Percentiles rank a stretch among this genome's conserved stretches.
phyloP scores from a whole-genome alignment of 108 stramenopile genomes.

The Nitzschia sp. region DNA sequence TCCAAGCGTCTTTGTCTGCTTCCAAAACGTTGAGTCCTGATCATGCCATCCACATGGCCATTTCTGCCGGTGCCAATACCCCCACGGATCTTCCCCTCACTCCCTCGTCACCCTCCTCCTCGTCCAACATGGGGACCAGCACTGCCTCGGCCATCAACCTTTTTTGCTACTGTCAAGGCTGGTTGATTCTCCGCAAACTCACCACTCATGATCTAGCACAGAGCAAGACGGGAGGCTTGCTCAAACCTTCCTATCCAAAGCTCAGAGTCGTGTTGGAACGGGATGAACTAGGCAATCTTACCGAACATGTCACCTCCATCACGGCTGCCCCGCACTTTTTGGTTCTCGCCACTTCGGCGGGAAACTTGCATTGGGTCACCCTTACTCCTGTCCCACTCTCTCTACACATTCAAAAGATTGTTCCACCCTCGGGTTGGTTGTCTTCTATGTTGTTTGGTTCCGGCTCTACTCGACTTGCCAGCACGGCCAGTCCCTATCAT shows the following conservation, averaged over 20 bases:
- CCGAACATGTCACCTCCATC: constrained; percentile 7
- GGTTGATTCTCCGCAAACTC: constrained; percentile 13
- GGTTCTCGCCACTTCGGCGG: constrained; percentile 29
- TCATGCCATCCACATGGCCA: constrained; percentile 7
- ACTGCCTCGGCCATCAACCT: constrained; percentile 13
- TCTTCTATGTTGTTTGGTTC: constrained; percentile 19
- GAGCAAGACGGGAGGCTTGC: background rate
- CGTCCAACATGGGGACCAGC: background rate
- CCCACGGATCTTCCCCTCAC: background rate
- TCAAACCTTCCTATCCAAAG: background rate
- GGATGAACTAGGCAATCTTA: background rate
- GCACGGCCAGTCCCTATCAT: background rate
- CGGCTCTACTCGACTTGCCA: background rate
- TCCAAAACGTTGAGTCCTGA: background rate
- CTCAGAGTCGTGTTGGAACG: constrained; percentile 4
- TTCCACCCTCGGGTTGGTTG: constrained; percentile 21
- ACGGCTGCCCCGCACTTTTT: constrained; percentile 24
- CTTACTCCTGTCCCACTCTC: constrained; percentile 32
- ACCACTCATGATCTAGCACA: constrained; percentile 4
- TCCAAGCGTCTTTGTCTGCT: background rate
- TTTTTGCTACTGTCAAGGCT: constrained; percentile 3
- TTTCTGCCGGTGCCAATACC: background rate
- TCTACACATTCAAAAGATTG: constrained; percentile 32
- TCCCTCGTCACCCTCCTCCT: background rate
- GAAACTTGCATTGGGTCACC: constrained; percentile 32